Evolutionary conservation across 2,329 filamentous ascomycete species (phyloP).

Genomic region (Elsinoe australis): DNA sequence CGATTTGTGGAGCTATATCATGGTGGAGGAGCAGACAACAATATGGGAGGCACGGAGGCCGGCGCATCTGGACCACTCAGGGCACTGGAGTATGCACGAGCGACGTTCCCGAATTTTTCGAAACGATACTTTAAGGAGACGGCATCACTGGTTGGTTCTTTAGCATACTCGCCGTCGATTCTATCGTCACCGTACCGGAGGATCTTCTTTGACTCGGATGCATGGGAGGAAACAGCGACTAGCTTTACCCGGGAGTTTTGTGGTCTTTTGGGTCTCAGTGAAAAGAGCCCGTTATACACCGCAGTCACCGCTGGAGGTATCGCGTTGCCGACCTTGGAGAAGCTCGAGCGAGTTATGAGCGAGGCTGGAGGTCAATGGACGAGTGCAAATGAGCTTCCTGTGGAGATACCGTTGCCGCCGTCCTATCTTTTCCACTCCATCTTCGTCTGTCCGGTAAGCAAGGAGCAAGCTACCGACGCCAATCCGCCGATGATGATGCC

Average conservation of each 20-base stretch:
- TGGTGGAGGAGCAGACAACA: conserved; percentile 39
- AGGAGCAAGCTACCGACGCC: conserved; percentile 85
- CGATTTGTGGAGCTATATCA: conserved; percentile 87
- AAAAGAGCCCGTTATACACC: conserved; percentile 86
- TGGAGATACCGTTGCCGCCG: conserved; percentile 58
- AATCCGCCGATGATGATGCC: conserved; percentile 97
- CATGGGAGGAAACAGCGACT: conserved; percentile 76
- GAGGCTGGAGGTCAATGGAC: conserved; percentile 94
- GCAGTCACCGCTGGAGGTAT: conserved; percentile 89
- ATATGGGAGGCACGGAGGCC: conserved; percentile 34
- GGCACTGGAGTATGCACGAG: conserved; percentile 68
- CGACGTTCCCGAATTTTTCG: conserved; percentile 67
- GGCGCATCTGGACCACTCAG: conserved; percentile 52
- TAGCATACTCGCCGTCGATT: conserved; percentile 72
- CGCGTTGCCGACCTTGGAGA: conserved; percentile 79
- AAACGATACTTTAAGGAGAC: conserved; percentile 70
- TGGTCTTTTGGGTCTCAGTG: conserved; percentile 77
- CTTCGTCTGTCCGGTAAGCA: conserved; percentile 94
- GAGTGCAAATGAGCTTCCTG: conserved; percentile 76
- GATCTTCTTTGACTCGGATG: conserved; percentile 65
- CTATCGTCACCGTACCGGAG: conserved; percentile 66
- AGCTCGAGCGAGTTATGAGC: conserved; percentile 79
- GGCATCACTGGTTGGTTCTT: conserved; percentile 69
- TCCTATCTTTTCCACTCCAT: conserved; percentile 80
- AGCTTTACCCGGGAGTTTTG: conserved; percentile 81